These are phyloP conservation scores for Biancaea sappan DNA, from an alignment of 306 rosid species.

Conservation along the genomic window DNA sequence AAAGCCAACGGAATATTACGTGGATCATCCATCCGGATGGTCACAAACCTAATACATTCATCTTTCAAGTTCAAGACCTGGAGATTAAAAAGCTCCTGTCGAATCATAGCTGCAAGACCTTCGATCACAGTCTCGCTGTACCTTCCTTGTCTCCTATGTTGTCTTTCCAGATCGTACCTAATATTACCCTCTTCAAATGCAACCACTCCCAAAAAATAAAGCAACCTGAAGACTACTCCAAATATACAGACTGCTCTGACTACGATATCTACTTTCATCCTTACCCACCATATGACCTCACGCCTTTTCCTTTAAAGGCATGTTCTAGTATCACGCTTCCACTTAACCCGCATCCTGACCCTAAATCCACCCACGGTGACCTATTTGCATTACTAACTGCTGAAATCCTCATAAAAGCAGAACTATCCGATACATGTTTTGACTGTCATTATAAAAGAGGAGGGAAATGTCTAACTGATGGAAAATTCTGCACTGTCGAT, in stretches of 20 bases:
- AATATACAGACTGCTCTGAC: neutral
- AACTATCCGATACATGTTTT: neutral
- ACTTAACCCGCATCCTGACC: neutral
- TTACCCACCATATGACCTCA: neutral
- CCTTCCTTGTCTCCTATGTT: neutral
- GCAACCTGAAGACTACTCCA: neutral
- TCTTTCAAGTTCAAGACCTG: neutral
- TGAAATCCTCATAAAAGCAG: neutral
- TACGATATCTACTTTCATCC: neutral
- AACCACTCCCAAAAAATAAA: neutral
- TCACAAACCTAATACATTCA: too few species aligned
- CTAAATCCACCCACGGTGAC: neutral
- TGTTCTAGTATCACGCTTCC: constrained; percentile 14
- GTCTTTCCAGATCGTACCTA: neutral
- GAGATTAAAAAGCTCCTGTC: too few species aligned
- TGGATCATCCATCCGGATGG: too few species aligned
- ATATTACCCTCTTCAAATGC: constrained; percentile 16
- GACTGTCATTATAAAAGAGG: neutral
- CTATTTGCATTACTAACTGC: neutral
- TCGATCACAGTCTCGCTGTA: neutral
- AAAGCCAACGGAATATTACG: too few species aligned
- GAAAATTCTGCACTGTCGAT: too few species aligned
- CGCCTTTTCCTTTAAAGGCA: neutral
- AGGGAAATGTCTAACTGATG: neutral
- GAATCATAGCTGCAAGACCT: neutral